Evolutionary conservation across 768 basidiomycete genomes (phyloP).

Genomic region (Sutorius australiensis): DNA sequence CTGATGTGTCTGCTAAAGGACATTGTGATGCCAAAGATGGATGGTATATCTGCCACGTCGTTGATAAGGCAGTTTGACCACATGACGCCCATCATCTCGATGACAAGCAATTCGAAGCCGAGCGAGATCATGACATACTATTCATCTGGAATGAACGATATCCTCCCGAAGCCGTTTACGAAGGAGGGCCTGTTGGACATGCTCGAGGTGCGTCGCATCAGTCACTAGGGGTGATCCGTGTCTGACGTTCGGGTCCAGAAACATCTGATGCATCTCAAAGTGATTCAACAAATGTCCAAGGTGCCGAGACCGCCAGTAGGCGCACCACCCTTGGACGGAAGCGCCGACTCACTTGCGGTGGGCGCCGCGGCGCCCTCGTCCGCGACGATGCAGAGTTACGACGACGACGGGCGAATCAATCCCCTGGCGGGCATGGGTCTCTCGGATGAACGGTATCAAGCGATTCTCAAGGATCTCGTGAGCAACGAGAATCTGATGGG

Average conservation of each 20-base stretch:
- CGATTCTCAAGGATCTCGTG: constrained; percentile 72
- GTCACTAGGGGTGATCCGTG: not conserved
- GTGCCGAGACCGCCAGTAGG: constrained; percentile 60
- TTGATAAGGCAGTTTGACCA: constrained; percentile 93
- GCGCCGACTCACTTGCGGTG: constrained; percentile 52
- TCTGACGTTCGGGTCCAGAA: constrained; percentile 43
- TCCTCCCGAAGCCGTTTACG: constrained; percentile 96
- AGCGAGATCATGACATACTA: constrained; percentile 87
- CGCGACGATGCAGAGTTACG: constrained; percentile 29
- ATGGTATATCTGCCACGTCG: constrained; percentile 87
- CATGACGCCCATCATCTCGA: constrained; percentile 95
- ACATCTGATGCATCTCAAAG: constrained; percentile 84
- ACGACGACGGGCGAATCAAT: constrained; percentile 60
- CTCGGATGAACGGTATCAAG: constrained; percentile 81
- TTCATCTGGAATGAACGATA: constrained; percentile 86
- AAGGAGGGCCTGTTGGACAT: constrained; percentile 86
- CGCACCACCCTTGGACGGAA: constrained; percentile 54
- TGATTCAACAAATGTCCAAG: constrained; percentile 72
- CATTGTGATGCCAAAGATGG: constrained; percentile 90
- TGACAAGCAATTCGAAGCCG: constrained; percentile 94
- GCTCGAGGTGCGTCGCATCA: constrained; percentile 62
- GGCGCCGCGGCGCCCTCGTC: constrained; percentile 25
- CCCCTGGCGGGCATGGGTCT: constrained; percentile 86
- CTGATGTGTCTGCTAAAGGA: constrained; percentile 48
- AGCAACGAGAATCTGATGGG: constrained; percentile 57